Base-by-base conservation (phyloP, 1,284 basidiomycete species). In the Puccinia brachypodii region DNA sequence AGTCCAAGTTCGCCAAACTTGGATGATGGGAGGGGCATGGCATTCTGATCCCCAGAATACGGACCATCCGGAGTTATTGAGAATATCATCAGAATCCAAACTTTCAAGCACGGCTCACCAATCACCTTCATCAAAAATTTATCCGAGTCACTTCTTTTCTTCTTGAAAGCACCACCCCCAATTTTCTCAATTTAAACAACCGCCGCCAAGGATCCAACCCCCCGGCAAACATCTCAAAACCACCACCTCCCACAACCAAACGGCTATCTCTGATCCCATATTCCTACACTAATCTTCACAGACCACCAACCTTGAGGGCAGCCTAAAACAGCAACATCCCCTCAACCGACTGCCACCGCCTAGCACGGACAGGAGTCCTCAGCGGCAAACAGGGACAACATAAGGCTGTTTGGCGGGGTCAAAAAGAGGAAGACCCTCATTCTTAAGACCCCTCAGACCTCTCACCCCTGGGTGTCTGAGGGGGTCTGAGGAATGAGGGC, bases 311-410 rank as follows among this genome's bases (percentile, higher is more conserved):
- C 13, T 25, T 25, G n/a, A 58, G 56, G 56, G 56, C 56, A 25
- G 56, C 25, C 56, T 58, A n/a, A 28, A 58, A n/a, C 56, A 58
- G 56, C 60, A 62, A 62, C n/a, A 14, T 62, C 28, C 60, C 60
- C 33, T 33, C 60, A 22, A 2, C 28, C 60, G 25, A 62, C 60
- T 62, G 33, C 60, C 60, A 36, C 60, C 25, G 60, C 31, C 31
- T 62, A 36, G 13, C 60, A 62, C 60, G 31, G 60, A 28, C 25
- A 33, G 60, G 60, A 62, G 60, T 62, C 25, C 60, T n/a, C n/a
- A n/a, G n/a, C n/a, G n/a, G n/a, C n/a, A n/a, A n/a, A n/a, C n/a
- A n/a, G n/a, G n/a, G n/a, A n/a, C n/a, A n/a, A n/a, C n/a, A n/a
- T n/a, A n/a, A n/a, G n/a, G n/a, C n/a, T n/a, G n/a, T n/a, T n/a